A percentile compares a stretch with the other conserved stretches of the same genome.
Conservation (phyloP, 768 basidiomycete species). For the Boletus patriciae region DNA sequence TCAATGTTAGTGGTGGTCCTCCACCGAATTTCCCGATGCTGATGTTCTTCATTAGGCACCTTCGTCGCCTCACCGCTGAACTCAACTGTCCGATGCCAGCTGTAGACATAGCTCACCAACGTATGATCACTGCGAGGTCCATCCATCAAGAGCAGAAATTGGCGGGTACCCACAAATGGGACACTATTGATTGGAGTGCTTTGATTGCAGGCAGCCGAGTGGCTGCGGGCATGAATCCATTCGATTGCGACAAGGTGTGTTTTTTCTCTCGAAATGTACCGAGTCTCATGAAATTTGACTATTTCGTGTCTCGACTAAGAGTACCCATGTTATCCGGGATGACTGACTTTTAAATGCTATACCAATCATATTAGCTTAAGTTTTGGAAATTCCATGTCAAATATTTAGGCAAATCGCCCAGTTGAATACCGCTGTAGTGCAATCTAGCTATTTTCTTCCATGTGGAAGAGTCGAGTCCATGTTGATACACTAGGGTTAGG, state of each 20-base stretch:
- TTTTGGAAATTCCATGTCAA: not conserved
- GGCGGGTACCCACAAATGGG: conserved; percentile 50
- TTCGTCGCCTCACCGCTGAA: conserved; percentile 66
- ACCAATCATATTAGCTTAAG: not conserved
- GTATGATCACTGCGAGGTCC: conserved; percentile 76
- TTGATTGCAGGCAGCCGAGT: conserved; percentile 76
- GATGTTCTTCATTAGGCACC: conserved; percentile 45
- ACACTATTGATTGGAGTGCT: conserved; percentile 79
- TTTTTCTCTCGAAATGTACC: not conserved
- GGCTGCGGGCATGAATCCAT: conserved; percentile 62
- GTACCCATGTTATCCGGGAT: conserved; percentile 23
- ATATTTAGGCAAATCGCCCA: not conserved
- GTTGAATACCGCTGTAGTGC: not conserved
- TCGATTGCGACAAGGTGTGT: conserved; percentile 38
- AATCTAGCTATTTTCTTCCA: not conserved
- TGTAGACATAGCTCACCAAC: conserved; percentile 71
- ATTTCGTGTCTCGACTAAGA: conserved; percentile 10
- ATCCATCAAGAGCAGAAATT: conserved; percentile 52
- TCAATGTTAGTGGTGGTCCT: conserved; percentile 48
- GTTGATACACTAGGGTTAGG: conserved; percentile 41
- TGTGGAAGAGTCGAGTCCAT: too few species aligned
- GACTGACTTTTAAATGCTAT: conserved; percentile 8
- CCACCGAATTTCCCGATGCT: not conserved
- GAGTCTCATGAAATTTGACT: not conserved
- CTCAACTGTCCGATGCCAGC: conserved; percentile 69